Conservation (phyloP, 2,329 filamentous ascomycete species). For the Trichoderma brevicompactum region DNA sequence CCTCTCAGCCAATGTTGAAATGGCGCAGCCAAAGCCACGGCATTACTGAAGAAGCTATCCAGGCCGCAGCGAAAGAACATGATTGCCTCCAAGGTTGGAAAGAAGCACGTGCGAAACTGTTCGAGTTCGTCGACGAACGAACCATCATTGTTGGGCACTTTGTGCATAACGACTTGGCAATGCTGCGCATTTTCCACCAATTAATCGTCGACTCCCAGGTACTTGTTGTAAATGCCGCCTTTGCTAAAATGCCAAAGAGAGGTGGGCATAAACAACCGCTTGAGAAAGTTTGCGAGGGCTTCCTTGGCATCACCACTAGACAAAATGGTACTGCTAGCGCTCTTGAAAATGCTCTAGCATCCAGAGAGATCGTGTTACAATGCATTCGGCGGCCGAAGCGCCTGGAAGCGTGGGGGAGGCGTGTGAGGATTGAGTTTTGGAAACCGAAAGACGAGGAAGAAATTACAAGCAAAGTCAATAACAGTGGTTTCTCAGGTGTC, state of each 20-base stretch:
- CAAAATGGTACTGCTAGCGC: background rate
- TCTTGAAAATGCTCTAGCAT: background rate
- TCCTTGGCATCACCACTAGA: background rate
- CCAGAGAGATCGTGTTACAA: background rate
- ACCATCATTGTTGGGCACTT: constrained; percentile 8
- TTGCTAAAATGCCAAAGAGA: too few relatives aligned
- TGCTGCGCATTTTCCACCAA: background rate
- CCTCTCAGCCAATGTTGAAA: background rate
- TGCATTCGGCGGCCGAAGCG: background rate
- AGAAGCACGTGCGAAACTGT: background rate
- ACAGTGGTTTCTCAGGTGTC: background rate
- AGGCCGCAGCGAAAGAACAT: background rate
- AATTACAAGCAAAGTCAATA: too few relatives aligned
- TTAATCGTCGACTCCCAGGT: constrained; percentile 12
- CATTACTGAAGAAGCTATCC: fast-evolving
- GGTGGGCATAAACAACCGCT: background rate
- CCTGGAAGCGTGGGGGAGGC: too few relatives aligned
- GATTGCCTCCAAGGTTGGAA: background rate
- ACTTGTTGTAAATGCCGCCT: too few relatives aligned
- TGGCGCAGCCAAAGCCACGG: background rate
- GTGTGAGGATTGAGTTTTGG: too few relatives aligned
- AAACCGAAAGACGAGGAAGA: too few relatives aligned
- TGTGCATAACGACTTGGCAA: background rate
- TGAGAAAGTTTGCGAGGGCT: background rate
- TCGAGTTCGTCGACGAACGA: background rate